phyloP scores from a whole-genome alignment of 306 rosid genomes.

The Medicago truncatula region MtrunA17r5.0-ANR NC_053045.1:35675501-35676000 shows the following conservation, averaged over 20 bases:
- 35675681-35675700: slow-evolving; percentile 16
- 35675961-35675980: slow-evolving; percentile 99
- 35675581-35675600: slow-evolving; percentile 51
- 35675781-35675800: slow-evolving; percentile 92
- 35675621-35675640: slow-evolving; percentile 24
- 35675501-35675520: neutral
- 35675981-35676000: slow-evolving; percentile 92
- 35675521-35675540: slow-evolving; percentile 30
- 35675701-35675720: slow-evolving; percentile 70
- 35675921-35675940: slow-evolving; percentile 15
- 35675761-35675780: slow-evolving; percentile 82
- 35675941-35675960: slow-evolving; percentile 87
- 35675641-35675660: slow-evolving; percentile 38
- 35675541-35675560: slow-evolving; percentile 29
- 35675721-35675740: slow-evolving; percentile 92
- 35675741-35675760: slow-evolving; percentile 79
- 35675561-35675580: slow-evolving; percentile 45
- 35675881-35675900: slow-evolving; percentile 2
- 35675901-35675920: slow-evolving; percentile 17
- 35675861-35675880: slow-evolving; percentile 25
- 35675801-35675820: slow-evolving; percentile 98
- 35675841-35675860: slow-evolving; percentile 70
- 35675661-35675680: slow-evolving; percentile 25
- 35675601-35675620: slow-evolving; percentile 41
- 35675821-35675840: slow-evolving; percentile 82